phyloP scores from a whole-genome alignment of 75 land plant species.

The Sequoiadendron giganteum region DNA sequence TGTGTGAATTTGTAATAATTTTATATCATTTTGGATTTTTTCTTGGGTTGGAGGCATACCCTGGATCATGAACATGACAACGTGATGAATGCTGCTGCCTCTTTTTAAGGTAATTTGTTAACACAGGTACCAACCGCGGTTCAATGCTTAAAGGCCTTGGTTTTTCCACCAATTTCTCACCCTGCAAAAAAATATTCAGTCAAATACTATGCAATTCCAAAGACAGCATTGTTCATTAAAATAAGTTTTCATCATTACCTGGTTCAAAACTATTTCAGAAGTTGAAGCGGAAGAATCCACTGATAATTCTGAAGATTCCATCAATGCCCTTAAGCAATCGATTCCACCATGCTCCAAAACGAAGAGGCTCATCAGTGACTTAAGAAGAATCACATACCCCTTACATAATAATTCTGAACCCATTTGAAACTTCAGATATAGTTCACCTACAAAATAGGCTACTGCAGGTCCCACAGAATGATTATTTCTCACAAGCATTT shows the following conservation, averaged over 20 bases:
- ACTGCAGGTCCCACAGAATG: not conserved
- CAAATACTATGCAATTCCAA: not conserved
- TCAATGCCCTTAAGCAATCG: not conserved
- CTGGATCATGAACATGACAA: not conserved
- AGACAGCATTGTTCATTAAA: not conserved
- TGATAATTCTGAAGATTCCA: slow-evolving; percentile 1
- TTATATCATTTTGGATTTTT: too few relatives aligned
- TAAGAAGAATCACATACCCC: not conserved
- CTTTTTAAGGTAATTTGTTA: not conserved
- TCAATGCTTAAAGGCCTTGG: not conserved
- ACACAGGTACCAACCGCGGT: not conserved
- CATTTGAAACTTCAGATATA: not conserved
- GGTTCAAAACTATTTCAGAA: not conserved
- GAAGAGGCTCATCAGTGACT: not conserved
- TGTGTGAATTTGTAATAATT: too few relatives aligned
- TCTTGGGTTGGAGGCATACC: not conserved
- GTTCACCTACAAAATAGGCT: not conserved
- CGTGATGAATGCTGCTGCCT: not conserved
- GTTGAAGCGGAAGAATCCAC: slow-evolving; percentile 3
- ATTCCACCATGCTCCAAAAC: slow-evolving; percentile 2
- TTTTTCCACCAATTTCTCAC: not conserved
- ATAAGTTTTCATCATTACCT: not conserved
- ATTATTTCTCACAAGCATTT: not conserved
- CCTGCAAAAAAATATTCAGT: not conserved
- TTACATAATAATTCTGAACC: not conserved